Conservation (phyloP, 2,329 filamentous ascomycete genomes). For the Simplicillium sp. region DNA sequence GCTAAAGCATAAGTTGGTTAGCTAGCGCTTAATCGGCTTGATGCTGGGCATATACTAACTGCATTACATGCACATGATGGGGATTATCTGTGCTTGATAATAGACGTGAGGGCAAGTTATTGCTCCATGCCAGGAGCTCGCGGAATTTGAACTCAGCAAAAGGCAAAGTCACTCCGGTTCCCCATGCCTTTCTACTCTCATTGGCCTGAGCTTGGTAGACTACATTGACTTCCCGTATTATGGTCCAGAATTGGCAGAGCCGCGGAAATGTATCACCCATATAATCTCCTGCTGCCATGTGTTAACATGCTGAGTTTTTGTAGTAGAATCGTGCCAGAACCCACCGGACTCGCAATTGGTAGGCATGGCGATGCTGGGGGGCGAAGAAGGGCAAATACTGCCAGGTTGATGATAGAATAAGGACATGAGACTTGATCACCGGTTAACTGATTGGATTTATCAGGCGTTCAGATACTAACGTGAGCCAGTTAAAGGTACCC, state of each 20-base stretch:
- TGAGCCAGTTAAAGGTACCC: constrained; percentile 26
- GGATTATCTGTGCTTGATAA: constrained; percentile 14
- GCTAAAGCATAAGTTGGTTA: too few relatives aligned
- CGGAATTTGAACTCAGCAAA: constrained; percentile 27
- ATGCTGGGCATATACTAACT: constrained; percentile 16
- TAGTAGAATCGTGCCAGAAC: too few relatives aligned
- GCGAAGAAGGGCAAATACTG: constrained; percentile 12
- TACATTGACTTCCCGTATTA: constrained; percentile 22
- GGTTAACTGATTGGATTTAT: background rate
- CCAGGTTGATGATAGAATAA: constrained; percentile 23
- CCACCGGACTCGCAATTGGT: too few relatives aligned
- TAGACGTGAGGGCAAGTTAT: constrained; percentile 17
- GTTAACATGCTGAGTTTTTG: too few relatives aligned
- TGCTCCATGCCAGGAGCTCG: constrained; percentile 27
- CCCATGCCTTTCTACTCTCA: constrained; percentile 4
- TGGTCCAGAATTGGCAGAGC: constrained; percentile 25
- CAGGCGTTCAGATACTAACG: constrained; percentile 15
- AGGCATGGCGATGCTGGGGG: background rate
- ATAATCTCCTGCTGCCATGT: constrained; percentile 2
- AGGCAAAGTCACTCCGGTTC: constrained; percentile 7
- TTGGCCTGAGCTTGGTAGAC: constrained; percentile 18
- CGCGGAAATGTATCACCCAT: constrained; percentile 19
- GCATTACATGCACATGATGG: constrained; percentile 24
- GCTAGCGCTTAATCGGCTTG: background rate
- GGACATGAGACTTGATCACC: constrained; percentile 14